Evolutionary conservation across 176 grass and related monocot species (phyloP), one percentile per base, ranked within the genome.

Genomic region (Triticum timopheevii): DNA sequence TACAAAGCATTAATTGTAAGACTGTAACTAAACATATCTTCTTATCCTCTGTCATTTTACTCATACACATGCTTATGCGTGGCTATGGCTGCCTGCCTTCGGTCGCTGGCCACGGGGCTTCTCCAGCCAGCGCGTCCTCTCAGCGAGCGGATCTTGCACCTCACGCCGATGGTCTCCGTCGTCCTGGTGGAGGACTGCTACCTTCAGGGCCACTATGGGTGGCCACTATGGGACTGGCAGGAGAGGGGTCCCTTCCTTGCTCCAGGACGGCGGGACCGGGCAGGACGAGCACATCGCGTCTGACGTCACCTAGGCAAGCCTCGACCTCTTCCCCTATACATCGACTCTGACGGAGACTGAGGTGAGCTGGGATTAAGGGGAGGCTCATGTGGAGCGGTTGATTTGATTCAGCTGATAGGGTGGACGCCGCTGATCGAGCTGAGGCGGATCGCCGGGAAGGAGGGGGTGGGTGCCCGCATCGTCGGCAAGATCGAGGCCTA

Each of bases 381-480:
- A 77, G 75, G 50, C 75, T 77, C 17, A 58, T 58, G 28, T 2
- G 28, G 20, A 5, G 45, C 3, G 9, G 0, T 19, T 67, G 23
- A 3, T 31, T 22, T 81, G 0, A 0, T 71, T 80, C 87, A 97
- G 95, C 88, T 95, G 10, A 84, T 98, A 68, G 95, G 93, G 39
- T 95, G 95, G 92, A 97, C 95, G 2, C 95, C 92, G 36, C 77
- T 94, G 42, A 10, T 97, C 50, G 86, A 97, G 20, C 45, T 97
- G 66, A 94, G 91, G 28, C 71, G 67, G 44, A 92, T 97, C 35
- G 13, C 61, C 6, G n/a, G 40, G 3, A 92, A 89, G 78, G 92
- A 97, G 22, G 84, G 78, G 27, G 74, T 92, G 73, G 52, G 75
- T 69, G 88, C 72, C 7, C 84, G 88, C 62, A 78, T 94, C 58